Evolutionary conservation across 148 eudicot genomes (phyloP).

Genomic region (Arctostaphylos glauca): DNA sequence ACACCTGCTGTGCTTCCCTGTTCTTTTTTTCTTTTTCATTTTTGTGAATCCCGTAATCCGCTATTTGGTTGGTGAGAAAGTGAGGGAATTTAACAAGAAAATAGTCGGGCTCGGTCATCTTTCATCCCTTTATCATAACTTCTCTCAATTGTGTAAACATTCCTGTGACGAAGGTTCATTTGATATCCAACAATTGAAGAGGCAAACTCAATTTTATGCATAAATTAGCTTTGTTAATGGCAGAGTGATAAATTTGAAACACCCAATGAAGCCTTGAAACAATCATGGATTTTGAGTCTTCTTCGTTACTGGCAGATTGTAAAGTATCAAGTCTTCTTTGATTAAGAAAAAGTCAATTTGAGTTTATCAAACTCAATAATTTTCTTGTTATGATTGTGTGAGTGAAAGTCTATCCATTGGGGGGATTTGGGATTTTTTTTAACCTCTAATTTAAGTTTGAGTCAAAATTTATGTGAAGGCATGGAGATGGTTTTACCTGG

Average conservation of each 20-base stretch:
- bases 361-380: too few relatives aligned
- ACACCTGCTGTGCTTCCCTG: not conserved
- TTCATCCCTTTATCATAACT: not conserved
- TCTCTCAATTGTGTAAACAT: not conserved
- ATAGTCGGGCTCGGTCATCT: too few relatives aligned
- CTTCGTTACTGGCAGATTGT: too few relatives aligned
- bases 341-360: not conserved
- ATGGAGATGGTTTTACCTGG: too few relatives aligned
- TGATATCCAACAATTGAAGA: not conserved
- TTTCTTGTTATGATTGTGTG: too few relatives aligned
- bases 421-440: not conserved
- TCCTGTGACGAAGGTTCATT: not conserved
- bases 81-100: not conserved
- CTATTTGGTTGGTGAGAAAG: slow-evolving; percentile 16
- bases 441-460: not conserved
- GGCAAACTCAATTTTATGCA: not conserved
- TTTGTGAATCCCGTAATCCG: not conserved
- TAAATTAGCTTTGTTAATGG: not conserved
- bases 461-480: not conserved
- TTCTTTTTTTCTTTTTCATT: not conserved
- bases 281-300: not conserved
- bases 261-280: not conserved
- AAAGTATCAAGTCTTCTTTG: not conserved
- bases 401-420: too few relatives aligned
- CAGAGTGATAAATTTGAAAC: not conserved